A percentile compares a stretch with the other conserved stretches of the same genome.
Evolutionary conservation across 192 early-diverging fungal species (phyloP).

Genomic region (Gigaspora rosea): DNA sequence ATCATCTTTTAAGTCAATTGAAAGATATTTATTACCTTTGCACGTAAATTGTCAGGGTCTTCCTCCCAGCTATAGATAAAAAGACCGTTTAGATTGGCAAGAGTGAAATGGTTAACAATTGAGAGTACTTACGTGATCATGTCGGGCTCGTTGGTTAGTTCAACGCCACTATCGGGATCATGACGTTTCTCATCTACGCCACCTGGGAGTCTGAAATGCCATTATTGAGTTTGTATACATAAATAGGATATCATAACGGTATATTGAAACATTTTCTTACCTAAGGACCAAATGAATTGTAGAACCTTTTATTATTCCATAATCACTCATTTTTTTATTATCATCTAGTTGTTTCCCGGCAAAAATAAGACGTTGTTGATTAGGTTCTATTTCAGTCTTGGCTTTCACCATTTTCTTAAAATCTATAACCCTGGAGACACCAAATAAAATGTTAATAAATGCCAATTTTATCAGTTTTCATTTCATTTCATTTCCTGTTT

Average conservation of each 20-base stretch:
- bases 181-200: constrained; percentile 6
- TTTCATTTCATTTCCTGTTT: background rate
- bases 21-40: constrained; percentile 22
- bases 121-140: constrained; percentile 15
- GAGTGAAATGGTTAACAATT: background rate
- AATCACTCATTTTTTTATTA: background rate
- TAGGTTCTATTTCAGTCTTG: background rate
- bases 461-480: background rate
- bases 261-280: constrained; percentile 7
- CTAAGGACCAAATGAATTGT: constrained; percentile 19
- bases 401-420: background rate
- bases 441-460: background rate
- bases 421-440: background rate
- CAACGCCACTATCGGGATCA: background rate
- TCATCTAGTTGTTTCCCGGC: constrained; percentile 7
- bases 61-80: constrained; percentile 7
- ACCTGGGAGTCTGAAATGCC: constrained; percentile 13
- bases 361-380: constrained; percentile 1
- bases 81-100: constrained; percentile 6
- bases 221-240: background rate
- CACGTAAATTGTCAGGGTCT: constrained; percentile 12
- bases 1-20: background rate
- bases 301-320: background rate
- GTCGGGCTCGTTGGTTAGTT: constrained; percentile 12
- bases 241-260: background rate